phyloP scores from a whole-genome alignment of 2,329 filamentous ascomycete species.

The Thyridium curvatum region DNA sequence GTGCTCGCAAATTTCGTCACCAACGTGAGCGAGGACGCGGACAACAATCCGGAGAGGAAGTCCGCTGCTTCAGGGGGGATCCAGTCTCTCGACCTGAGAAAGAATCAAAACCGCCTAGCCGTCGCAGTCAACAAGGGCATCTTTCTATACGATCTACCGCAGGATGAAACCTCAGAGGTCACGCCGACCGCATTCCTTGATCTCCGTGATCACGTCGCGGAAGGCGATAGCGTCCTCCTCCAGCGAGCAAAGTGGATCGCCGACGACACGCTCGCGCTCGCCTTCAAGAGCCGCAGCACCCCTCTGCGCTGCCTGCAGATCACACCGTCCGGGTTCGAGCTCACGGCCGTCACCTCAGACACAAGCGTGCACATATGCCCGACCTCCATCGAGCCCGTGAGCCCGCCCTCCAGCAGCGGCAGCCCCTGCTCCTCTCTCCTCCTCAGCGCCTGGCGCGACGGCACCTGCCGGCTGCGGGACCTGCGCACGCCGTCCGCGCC shows the following conservation, averaged over 20 bases:
- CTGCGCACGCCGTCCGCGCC: constrained; percentile 36
- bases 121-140: constrained; percentile 17
- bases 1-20: constrained; percentile 12
- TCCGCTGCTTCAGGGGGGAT: constrained; percentile 10
- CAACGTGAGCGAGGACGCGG: too few species aligned
- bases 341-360: constrained; percentile 17
- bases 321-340: constrained; percentile 36
- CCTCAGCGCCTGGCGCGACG: constrained; percentile 48
- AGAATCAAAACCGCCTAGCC: too few species aligned
- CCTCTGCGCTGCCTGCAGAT: constrained; percentile 40
- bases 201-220: constrained; percentile 8
- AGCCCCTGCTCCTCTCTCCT: constrained; percentile 30
- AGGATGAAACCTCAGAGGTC: constrained; percentile 5
- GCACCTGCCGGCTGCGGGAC: constrained; percentile 41
- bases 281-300: constrained; percentile 31
- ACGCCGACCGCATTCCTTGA: constrained; percentile 13
- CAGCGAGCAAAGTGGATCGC: constrained; percentile 38
- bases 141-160: constrained; percentile 23
- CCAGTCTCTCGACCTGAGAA: constrained; percentile 22
- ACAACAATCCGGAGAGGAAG: too few species aligned
- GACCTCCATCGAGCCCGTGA: constrained; percentile 39
- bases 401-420: constrained; percentile 19
- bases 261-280: constrained; percentile 37
- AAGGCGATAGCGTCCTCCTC: constrained; percentile 9
- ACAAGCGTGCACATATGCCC: constrained; percentile 15